Evolutionary conservation across 2,329 filamentous ascomycete genomes (phyloP), one percentile per base, ranked within the genome.

Genomic region (Neodidymelliopsis sp.): DNA sequence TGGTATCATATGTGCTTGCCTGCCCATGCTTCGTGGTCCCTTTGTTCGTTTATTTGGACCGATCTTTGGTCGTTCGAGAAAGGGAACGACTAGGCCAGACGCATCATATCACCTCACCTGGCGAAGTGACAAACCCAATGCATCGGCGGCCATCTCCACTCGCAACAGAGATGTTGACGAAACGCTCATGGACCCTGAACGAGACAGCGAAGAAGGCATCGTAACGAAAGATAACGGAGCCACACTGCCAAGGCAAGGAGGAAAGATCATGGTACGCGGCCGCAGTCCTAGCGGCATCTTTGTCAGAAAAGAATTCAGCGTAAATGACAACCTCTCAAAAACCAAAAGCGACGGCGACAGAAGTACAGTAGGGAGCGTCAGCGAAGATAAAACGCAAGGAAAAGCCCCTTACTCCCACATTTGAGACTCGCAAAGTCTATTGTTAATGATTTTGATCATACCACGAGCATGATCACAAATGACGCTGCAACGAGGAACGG

Each of bases 1-100:
- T 5, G 60, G 62, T n/a, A 63, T 65, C 18, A 43, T 62, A 6
- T 62, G 59, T 22, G 54, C 59, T 20, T 60, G 59, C 31, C 50
- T 62, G 9, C 59, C 59, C 4, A 65, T 63, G 62, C 53, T 65
- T 8, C 56, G 62, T 22, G 51, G 56, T 15, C 62, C 60, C 13
- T 63, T 65, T 10, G 40, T 65, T 3, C 52, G 52, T 18, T 16
- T 63, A 9, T 62, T 65, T 18, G 57, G 62, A 2, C 51, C 60
- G 7, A 33, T 64, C n/a, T 57, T 63, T 41, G 56, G 53, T 2
- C 43, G 34, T 10, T 52, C 38, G 18, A 46, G 57, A 24, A 60
- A 49, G 23, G 45, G 31, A 10, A 53, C 49, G 23, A 52, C 47
- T 6, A 28, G 11, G 12, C 30, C 33, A 27, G 19, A 30, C 19